Base-by-base conservation (phyloP, 148 eudicot genomes). In the Pouteria glomerata region DNA sequence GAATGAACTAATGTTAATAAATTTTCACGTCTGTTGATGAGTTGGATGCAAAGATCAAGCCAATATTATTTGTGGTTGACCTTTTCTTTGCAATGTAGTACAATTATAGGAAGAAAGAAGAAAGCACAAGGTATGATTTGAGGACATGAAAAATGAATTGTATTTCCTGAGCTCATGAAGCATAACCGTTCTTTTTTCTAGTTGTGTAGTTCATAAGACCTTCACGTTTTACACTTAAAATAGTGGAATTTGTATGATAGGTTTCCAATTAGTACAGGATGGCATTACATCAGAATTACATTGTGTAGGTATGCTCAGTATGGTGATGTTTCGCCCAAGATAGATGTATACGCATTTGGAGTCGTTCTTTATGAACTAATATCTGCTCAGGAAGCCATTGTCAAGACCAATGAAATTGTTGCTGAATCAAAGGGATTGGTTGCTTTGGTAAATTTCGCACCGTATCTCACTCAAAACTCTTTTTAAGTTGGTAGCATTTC, bases 271-370 rank as follows among this genome's bases (percentile, higher is more conserved):
- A 15, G 3, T 51, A 3, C 55, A 18, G 19, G 23, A 0, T 51
- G 3, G 19, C 55, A 16, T 44, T 39, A n/a, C n/a, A n/a, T n/a
- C n/a, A n/a, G n/a, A n/a, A n/a, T n/a, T n/a, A n/a, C n/a, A n/a
- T n/a, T n/a, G n/a, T n/a, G n/a, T n/a, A n/a, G n/a, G n/a, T n/a
- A n/a, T n/a, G n/a, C 87, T 50, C 87, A 80, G 62, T 85, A 76
- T 48, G 97, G 97, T 19, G 91, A 79, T 64, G 85, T 85, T 72
- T 85, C 95, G 50, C 77, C 92, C 15, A 92, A 89, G 79, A 70
- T 85, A 53, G 97, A 92, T 68, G 95, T 92, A 16, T 92, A 81
- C 71, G 94, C 95, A 52, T 92, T 92, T 71, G 97, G 97, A 18
- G 92, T 89, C 56, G 92, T 92, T 53, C 90, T 92, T 52, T 92